phyloP scores from a whole-genome alignment of 441 rosid genomes.

The Gossypium gossypioides region DNA sequence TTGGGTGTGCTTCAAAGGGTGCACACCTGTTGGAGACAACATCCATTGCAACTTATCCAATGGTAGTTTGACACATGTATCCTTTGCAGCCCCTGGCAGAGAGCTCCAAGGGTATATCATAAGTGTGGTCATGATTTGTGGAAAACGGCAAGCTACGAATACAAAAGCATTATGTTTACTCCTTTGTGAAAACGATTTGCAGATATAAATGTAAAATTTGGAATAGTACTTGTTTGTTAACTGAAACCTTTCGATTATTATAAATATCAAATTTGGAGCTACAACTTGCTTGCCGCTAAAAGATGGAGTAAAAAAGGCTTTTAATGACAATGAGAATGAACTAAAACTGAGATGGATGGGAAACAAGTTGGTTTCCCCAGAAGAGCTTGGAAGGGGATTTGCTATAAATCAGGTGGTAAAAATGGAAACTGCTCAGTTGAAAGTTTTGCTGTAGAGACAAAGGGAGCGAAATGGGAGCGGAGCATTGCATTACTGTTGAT shows the following conservation, averaged over 20 bases:
- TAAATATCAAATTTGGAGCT: neutral
- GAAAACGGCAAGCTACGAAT: neutral
- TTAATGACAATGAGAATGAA: neutral
- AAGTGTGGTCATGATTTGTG: neutral
- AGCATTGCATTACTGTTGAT: conserved; percentile 3
- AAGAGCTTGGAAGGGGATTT: conserved; percentile 13
- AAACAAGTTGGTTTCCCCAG: conserved; percentile 4
- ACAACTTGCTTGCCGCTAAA: neutral
- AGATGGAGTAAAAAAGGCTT: neutral
- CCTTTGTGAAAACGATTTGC: conserved; percentile 9
- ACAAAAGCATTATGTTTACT: neutral
- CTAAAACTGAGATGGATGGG: neutral
- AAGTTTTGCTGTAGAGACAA: neutral
- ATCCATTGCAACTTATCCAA: conserved; percentile 7
- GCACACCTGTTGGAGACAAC: conserved; percentile 13
- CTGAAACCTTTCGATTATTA: neutral
- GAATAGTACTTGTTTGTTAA: neutral
- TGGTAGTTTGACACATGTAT: conserved; percentile 11
- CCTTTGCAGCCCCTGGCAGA: conserved; percentile 11
- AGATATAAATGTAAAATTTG: neutral
- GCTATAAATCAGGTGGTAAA: neutral
- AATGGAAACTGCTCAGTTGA: neutral
- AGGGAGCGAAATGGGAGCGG: neutral
- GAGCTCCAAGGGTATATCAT: neutral
- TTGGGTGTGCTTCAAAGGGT: neutral